Conservation (phyloP, 78 protist genomes). For the Tieghemostelium lacteum region DNA sequence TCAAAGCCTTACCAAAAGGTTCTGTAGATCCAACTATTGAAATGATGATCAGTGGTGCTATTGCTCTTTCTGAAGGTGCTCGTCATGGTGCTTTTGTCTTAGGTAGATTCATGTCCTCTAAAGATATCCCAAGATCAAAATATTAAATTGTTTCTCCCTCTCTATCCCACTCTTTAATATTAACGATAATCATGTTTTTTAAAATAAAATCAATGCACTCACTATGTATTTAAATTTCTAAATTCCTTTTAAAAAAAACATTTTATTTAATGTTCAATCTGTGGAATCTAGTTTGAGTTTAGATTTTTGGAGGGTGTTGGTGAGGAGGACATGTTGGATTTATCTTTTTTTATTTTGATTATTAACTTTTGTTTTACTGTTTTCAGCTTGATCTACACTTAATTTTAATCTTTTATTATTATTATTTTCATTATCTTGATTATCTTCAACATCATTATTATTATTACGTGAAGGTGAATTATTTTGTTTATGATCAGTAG, state of each 20-base stretch:
- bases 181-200: not conserved
- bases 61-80: slow-evolving; percentile 75
- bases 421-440: not conserved
- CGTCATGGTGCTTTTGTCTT: slow-evolving; percentile 67
- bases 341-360: not conserved
- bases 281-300: too few relatives aligned
- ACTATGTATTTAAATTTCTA: not conserved
- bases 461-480: not conserved
- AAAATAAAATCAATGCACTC: not conserved
- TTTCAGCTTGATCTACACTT: not conserved
- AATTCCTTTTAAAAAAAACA: not conserved
- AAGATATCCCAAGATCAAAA: slow-evolving; percentile 36
- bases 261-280: not conserved
- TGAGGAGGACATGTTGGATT: too few relatives aligned
- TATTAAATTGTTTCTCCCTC: not conserved
- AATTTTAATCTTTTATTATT: too few relatives aligned
- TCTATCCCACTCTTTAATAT: not conserved
- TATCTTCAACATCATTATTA: not conserved
- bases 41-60: slow-evolving; percentile 78
- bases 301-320: too few relatives aligned
- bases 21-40: slow-evolving; percentile 68
- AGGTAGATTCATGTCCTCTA: slow-evolving; percentile 52
- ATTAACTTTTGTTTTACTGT: too few relatives aligned
- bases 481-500: not conserved
- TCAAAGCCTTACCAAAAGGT: slow-evolving; percentile 77